A percentile compares a stretch with the other conserved stretches of the same genome.
phyloP scores from a whole-genome alignment of 2,329 filamentous ascomycete genomes.

The Juglanconis sp. region DNA sequence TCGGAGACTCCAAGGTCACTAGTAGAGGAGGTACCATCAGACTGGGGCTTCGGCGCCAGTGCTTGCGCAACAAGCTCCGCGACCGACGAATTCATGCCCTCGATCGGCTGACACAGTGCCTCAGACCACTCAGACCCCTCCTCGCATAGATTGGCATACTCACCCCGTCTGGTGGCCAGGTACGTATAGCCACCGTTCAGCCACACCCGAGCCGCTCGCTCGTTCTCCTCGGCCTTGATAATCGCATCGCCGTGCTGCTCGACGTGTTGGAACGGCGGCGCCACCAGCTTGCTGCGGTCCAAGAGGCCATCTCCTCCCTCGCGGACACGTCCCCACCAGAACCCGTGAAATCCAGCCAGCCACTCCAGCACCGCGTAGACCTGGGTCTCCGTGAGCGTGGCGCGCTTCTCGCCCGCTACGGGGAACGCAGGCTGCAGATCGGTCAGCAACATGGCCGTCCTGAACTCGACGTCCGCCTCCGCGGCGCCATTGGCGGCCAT shows the following conservation, averaged over 20 bases:
- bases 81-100: slow-evolving; percentile 15
- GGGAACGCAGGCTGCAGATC: slow-evolving; percentile 54
- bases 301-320: slow-evolving; percentile 19
- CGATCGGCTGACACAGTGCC: slow-evolving; percentile 39
- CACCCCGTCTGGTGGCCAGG: slow-evolving; percentile 57
- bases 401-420: slow-evolving; percentile 52
- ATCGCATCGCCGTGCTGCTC: slow-evolving; percentile 11
- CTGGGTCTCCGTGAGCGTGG: slow-evolving; percentile 43
- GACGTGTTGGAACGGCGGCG: slow-evolving; percentile 55
- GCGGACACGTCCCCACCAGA: slow-evolving; percentile 41
- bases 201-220: slow-evolving; percentile 42
- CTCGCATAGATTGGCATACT: slow-evolving; percentile 47
- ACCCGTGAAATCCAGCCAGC: slow-evolving; percentile 59
- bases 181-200: slow-evolving; percentile 68
- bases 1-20: background rate
- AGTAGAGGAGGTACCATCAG: background rate
- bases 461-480: slow-evolving; percentile 29
- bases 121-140: slow-evolving; percentile 55
- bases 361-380: slow-evolving; percentile 56
- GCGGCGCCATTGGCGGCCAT: background rate
- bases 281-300: slow-evolving; percentile 33
- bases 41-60: slow-evolving; percentile 38
- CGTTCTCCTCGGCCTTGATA: background rate
- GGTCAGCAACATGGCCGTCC: slow-evolving; percentile 55
- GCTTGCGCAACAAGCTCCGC: slow-evolving; percentile 53